Evolutionary conservation across 139 green algal genomes (phyloP).

Genomic region (Pseudopediastrum boryanum): DNA sequence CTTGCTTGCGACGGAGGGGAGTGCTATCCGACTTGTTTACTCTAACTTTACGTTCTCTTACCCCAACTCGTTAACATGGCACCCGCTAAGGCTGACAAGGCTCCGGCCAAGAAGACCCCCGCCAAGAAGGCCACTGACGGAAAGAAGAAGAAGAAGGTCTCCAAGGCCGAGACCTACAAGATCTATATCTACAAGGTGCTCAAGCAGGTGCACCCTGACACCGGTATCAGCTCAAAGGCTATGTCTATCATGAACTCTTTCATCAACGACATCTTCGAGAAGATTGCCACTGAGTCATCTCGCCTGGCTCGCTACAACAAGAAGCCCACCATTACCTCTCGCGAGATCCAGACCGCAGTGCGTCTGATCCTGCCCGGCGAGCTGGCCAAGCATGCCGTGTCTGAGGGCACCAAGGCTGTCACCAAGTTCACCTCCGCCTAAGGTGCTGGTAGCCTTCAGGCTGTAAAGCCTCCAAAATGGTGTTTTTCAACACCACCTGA

Average conservation of each 20-base stretch:
- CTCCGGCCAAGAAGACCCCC: too few species aligned
- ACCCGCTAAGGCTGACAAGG: too few species aligned
- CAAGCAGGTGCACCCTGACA: conserved; percentile 96
- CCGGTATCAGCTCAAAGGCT: conserved; percentile 92
- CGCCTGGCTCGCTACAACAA: too few species aligned
- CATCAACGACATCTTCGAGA: conserved; percentile 94
- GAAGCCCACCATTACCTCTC: too few species aligned
- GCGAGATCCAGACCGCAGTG: conserved; percentile 87
- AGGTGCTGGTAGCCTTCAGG: conserved; percentile 13
- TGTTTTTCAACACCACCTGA: conserved; percentile 37
- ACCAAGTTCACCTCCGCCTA: conserved; percentile 89
- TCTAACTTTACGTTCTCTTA: too few species aligned
- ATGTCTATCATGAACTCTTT: conserved; percentile 98
- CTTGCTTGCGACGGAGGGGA: too few species aligned
- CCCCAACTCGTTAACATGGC: too few species aligned
- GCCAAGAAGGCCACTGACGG: too few species aligned
- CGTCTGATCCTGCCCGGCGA: conserved; percentile 82
- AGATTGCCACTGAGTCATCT: too few species aligned
- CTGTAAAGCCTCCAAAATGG: conserved; percentile 14
- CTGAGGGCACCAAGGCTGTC: conserved; percentile 88
- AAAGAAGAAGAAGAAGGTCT: conserved; percentile 60
- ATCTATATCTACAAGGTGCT: conserved; percentile 99
- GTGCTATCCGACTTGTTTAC: too few species aligned
- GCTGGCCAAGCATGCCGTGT: conserved; percentile 85
- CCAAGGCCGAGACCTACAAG: conserved; percentile 93